A percentile compares a stretch with the other conserved stretches of the same genome.
Evolutionary conservation across 371 early-diverging fungal species (phyloP).

Genomic region (Capillidium heterosporum): DNA sequence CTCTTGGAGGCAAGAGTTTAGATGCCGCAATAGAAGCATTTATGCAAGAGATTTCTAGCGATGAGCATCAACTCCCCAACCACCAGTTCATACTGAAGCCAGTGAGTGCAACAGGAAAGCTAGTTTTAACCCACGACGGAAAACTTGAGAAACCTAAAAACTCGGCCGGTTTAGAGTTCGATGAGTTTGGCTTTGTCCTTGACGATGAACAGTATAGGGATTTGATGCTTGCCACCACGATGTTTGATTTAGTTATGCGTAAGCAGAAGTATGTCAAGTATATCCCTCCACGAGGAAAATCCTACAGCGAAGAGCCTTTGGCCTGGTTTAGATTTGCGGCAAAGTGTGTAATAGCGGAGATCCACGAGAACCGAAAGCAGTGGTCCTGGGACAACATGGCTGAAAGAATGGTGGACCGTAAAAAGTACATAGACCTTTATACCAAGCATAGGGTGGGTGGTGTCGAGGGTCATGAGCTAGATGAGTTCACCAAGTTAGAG

Average conservation of each 20-base stretch:
- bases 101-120: slow-evolving; percentile 76
- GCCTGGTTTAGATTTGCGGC: slow-evolving; percentile 81
- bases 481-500: slow-evolving; percentile 49
- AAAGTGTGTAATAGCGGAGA: slow-evolving; percentile 53
- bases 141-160: slow-evolving; percentile 41
- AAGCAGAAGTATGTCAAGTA: slow-evolving; percentile 66
- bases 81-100: slow-evolving; percentile 83
- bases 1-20: slow-evolving; percentile 28
- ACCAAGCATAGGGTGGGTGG: slow-evolving; percentile 39
- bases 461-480: slow-evolving; percentile 18
- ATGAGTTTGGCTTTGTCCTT: slow-evolving; percentile 77
- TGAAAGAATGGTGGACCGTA: slow-evolving; percentile 66
- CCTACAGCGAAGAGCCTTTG: slow-evolving; percentile 58
- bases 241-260: slow-evolving; percentile 58
- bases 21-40: slow-evolving; percentile 33
- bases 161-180: slow-evolving; percentile 56
- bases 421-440: slow-evolving; percentile 61
- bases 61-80: slow-evolving; percentile 11
- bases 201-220: slow-evolving; percentile 82
- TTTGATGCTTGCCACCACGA: slow-evolving; percentile 53
- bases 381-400: slow-evolving; percentile 78
- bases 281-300: slow-evolving; percentile 54
- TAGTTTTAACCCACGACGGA: slow-evolving; percentile 43
- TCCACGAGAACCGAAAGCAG: slow-evolving; percentile 61
- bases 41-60: slow-evolving; percentile 21